Conservation (phyloP, 805 yeast species). For the Saccharomycopsis vini region DNA sequence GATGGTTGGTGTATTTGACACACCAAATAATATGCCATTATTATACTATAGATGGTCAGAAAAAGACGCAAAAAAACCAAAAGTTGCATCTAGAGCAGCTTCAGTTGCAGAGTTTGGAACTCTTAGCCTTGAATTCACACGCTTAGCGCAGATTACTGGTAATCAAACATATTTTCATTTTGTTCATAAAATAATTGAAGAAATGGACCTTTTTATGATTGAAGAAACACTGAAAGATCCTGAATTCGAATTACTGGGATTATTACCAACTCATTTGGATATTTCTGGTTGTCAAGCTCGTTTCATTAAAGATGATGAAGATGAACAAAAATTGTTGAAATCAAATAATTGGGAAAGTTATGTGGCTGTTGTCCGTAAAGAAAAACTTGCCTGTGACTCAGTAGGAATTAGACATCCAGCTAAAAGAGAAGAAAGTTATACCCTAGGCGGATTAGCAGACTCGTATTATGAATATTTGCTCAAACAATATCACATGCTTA, state of each 20-base stretch:
- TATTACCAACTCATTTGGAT: conserved; percentile 38
- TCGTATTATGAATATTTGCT: conserved; percentile 42
- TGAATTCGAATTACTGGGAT: conserved; percentile 31
- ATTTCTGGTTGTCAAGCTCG: conserved; percentile 42
- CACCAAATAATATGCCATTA: conserved; percentile 48
- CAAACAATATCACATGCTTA: conserved; percentile 37
- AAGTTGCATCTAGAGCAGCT: conserved; percentile 30
- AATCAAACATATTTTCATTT: conserved; percentile 42
- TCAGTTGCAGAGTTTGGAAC: conserved; percentile 42
- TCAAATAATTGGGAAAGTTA: too few relatives aligned
- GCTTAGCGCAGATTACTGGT: conserved; percentile 42
- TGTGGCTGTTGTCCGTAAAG: too few relatives aligned
- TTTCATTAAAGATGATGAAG: conserved; percentile 31
- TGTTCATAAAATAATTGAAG: conserved; percentile 35
- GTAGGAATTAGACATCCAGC: conserved; percentile 19
- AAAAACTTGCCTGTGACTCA: conserved; percentile 29
- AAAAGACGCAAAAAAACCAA: conserved; percentile 24
- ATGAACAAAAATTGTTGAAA: too few relatives aligned
- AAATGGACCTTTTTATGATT: conserved; percentile 24
- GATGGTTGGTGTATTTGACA: conserved; percentile 46
- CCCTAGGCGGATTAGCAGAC: conserved; percentile 36
- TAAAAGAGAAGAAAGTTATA: conserved; percentile 19
- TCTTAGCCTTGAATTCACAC: conserved; percentile 42
- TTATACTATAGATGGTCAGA: conserved; percentile 36
- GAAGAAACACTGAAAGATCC: conserved; percentile 22